These are phyloP conservation scores for Podaxis sp. DNA, from an alignment of 768 basidiomycete species.

Conservation along the genomic window DNA sequence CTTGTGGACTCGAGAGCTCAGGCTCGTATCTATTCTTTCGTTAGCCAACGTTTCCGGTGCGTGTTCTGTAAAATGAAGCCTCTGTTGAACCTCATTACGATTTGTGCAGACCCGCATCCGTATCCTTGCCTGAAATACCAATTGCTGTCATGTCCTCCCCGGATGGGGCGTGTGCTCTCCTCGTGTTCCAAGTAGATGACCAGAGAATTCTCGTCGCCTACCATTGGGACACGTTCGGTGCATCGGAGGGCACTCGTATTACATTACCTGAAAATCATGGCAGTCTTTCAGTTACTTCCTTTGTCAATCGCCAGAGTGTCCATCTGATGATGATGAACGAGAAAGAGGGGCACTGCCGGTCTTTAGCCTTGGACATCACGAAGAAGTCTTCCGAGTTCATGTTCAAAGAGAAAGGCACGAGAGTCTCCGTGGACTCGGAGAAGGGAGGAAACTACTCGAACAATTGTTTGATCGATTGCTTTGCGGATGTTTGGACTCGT, in stretches of 20 bases:
- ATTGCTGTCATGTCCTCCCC: constrained; percentile 44
- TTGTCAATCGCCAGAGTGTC: constrained; percentile 39
- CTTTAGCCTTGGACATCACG: constrained; percentile 51
- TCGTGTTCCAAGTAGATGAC: constrained; percentile 25
- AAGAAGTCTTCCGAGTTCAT: constrained; percentile 55
- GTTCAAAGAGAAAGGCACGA: constrained; percentile 44
- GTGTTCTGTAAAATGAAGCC: neutral
- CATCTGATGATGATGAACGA: constrained; percentile 44
- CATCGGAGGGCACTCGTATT: constrained; percentile 42
- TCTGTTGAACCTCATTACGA: neutral
- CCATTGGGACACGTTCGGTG: constrained; percentile 61
- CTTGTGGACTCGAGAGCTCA: constrained; percentile 44
- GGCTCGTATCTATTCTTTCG: constrained; percentile 53
- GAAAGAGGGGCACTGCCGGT: constrained; percentile 31
- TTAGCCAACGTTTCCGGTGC: constrained; percentile 55
- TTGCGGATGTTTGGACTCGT: constrained; percentile 58
- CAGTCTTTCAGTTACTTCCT: constrained; percentile 40
- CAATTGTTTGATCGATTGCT: constrained; percentile 55
- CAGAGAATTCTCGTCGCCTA: constrained; percentile 26
- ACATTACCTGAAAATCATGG: constrained; percentile 29
- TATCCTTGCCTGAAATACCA: constrained; percentile 31
- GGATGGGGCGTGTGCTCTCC: constrained; percentile 53
- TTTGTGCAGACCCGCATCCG: constrained; percentile 39
- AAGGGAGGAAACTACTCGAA: constrained; percentile 27
- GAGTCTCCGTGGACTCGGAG: constrained; percentile 18